phyloP scores from a whole-genome alignment of 2,329 filamentous ascomycete genomes.

The Penicillium sp. region DNA sequence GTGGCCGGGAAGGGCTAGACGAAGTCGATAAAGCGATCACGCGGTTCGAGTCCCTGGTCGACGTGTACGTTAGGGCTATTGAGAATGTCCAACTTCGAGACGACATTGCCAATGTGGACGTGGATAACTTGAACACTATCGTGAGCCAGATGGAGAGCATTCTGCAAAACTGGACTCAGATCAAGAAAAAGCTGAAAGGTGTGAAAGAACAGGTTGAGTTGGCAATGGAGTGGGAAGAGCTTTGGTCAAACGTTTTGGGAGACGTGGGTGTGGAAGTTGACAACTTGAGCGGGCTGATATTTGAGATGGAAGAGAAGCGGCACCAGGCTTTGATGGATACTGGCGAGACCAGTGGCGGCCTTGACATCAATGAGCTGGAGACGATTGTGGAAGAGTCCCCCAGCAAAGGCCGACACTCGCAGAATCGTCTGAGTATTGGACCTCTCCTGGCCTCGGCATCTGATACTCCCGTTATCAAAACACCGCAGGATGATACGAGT shows the following conservation, averaged over 20 bases:
- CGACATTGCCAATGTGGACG: constrained; percentile 70
- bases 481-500: constrained; percentile 76
- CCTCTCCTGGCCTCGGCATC: constrained; percentile 54
- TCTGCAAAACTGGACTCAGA: constrained; percentile 76
- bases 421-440: constrained; percentile 67
- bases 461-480: constrained; percentile 43
- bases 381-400: constrained; percentile 90
- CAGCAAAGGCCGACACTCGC: constrained; percentile 50
- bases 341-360: constrained; percentile 50
- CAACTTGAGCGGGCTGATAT: constrained; percentile 74
- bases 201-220: constrained; percentile 92
- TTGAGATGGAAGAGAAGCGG: constrained; percentile 95
- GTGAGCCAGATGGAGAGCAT: constrained; percentile 89
- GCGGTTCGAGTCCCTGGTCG: constrained; percentile 83
- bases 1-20: constrained; percentile 58
- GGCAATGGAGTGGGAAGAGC: constrained; percentile 98
- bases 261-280: constrained; percentile 90
- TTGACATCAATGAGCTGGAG: constrained; percentile 84
- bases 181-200: constrained; percentile 70
- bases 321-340: constrained; percentile 71
- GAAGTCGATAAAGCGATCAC: constrained; percentile 68
- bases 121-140: constrained; percentile 68
- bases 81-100: constrained; percentile 78
- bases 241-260: constrained; percentile 90
- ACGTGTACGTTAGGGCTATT: constrained; percentile 91